Base-by-base conservation (phyloP, 306 rosid species). In the Aeschynomene evenia region DNA sequence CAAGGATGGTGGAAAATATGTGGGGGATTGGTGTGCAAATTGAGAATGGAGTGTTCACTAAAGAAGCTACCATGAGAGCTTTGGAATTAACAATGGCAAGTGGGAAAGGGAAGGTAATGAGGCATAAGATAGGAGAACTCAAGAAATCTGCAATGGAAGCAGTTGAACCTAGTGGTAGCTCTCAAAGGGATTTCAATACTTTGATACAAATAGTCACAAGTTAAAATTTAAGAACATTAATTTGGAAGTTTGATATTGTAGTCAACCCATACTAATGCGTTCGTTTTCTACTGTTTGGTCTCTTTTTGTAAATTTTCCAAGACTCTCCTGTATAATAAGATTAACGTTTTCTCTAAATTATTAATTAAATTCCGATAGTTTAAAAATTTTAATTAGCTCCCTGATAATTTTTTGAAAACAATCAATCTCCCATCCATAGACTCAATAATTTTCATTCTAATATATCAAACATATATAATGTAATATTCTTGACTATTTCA, bases 21-120 rank as follows among this genome's bases (percentile, higher is more conserved):
- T 90, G 87, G 90, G 86, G 71, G 24, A 43, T 84, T 8, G 91
- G 90, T 9, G 36, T 85, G n/a, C 81, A 74, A 0, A 22, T 86
- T 72, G 85, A 81, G 10, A 77, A 84, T 29, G 83, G 79, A 13
- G 33, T 45, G 9, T 58, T 85, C 12, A 81, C 86, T 4, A 87
- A 79, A 69, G 34, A 58, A 1, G 76, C 34, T 1, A 72, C 57
- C 15, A 0, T 66, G 2, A 63, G 36, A 54, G 73, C 68, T n/a
- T 67, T 90, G 76, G 49, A 78, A 66, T 10, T 5, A 5, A 46
- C 23, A 36, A 62, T 84, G 79, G 63, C 63, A 2, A 62, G 51
- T 24, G 79, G 77, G 53, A 14, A 75, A 70, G 86, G 90, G 19
- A 23, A 60, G 48, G 1, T 24, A 19, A 88, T 88, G 90, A 45